phyloP scores from a whole-genome alignment of 2,329 filamentous ascomycete species.

The Sporothrix phasma region DNA sequence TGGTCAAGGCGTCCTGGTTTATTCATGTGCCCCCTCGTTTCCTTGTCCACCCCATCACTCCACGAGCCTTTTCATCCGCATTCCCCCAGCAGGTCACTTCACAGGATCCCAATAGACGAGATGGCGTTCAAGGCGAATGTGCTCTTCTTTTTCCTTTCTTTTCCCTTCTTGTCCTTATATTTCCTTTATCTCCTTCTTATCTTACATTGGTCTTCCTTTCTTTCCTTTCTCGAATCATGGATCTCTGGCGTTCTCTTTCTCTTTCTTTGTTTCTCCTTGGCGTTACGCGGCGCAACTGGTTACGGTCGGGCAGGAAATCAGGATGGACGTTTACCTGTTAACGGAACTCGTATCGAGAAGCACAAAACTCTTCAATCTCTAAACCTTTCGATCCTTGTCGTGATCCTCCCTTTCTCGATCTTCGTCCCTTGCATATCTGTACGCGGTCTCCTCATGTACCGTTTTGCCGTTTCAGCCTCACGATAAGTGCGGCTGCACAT shows the following conservation, averaged over 20 bases:
- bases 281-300: not conserved
- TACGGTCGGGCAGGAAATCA: not conserved
- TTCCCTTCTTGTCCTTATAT: too few relatives aligned
- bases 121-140: too few relatives aligned
- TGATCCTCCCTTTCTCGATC: not conserved
- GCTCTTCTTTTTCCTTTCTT: not conserved
- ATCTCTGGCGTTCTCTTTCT: not conserved
- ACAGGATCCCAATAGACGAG: not conserved
- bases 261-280: not conserved
- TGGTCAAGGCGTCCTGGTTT: not conserved
- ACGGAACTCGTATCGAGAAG: not conserved
- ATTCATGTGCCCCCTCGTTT: not conserved
- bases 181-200: not conserved
- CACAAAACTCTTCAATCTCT: not conserved
- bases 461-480: not conserved
- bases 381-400: not conserved
- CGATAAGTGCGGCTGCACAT: not conserved
- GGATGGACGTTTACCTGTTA: not conserved
- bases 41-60: not conserved
- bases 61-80: not conserved
- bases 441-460: not conserved
- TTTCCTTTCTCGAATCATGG: not conserved
- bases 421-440: not conserved
- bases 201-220: not conserved
- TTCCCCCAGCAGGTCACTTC: not conserved